phyloP scores from a whole-genome alignment of 2,329 filamentous ascomycete species.

The Talaromyces islandicus region DNA sequence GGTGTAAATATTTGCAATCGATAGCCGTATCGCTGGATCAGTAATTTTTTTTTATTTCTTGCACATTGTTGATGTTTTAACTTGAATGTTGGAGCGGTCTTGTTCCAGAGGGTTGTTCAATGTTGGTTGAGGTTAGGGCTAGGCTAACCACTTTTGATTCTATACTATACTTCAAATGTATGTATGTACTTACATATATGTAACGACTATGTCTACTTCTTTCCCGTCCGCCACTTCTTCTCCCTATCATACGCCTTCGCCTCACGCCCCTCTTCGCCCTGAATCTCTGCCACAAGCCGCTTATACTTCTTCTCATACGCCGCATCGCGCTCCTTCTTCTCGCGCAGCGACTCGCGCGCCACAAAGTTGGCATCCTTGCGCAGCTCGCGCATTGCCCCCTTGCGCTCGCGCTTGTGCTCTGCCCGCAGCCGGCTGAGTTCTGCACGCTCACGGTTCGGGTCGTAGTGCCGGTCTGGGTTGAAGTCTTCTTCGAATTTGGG shows the following conservation, averaged over 20 bases:
- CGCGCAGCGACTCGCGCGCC: constrained; percentile 76
- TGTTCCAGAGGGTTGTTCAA: neutral
- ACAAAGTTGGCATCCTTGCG: constrained; percentile 94
- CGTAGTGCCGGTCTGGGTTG: constrained; percentile 95
- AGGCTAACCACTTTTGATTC: neutral
- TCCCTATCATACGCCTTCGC: constrained; percentile 85
- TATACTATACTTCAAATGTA: neutral
- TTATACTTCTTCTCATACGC: constrained; percentile 97
- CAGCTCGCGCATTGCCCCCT: constrained; percentile 89
- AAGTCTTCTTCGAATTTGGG: constrained; percentile 96
- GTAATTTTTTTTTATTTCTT: neutral
- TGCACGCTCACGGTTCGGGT: constrained; percentile 83
- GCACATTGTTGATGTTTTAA: neutral
- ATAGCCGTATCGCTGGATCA: constrained; percentile 7
- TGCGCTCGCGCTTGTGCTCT: constrained; percentile 91
- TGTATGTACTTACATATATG: no score
- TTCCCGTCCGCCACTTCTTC: constrained; percentile 67
- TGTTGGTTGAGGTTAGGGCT: neutral
- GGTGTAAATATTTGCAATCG: constrained; percentile 9
- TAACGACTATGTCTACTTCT: no score
- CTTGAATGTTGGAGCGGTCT: neutral
- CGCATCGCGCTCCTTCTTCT: constrained; percentile 90
- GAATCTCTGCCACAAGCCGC: constrained; percentile 86
- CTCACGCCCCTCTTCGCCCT: constrained; percentile 84
- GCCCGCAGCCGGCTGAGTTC: constrained; percentile 77